Conservation (phyloP, 768 basidiomycete genomes). For the Megacollybia marginata region DNA sequence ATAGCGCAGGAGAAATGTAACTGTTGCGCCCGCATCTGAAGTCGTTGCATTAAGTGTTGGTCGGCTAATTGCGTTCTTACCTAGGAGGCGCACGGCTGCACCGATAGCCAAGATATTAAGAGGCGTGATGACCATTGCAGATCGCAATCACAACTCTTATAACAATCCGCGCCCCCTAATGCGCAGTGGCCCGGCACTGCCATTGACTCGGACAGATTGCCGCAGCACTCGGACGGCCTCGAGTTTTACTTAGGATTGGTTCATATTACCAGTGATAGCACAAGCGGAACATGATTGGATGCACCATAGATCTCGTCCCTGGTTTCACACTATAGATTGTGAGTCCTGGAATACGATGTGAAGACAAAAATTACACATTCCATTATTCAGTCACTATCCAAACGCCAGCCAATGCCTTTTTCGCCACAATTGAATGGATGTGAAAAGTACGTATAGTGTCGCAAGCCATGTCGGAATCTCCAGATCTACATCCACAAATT, state of each 20-base stretch:
- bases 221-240: no score
- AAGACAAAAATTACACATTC: slow-evolving; percentile 32
- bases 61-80: slow-evolving; percentile 17
- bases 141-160: no score
- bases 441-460: slow-evolving; percentile 81
- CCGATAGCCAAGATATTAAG: slow-evolving; percentile 39
- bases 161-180: no score
- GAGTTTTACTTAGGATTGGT: no score
- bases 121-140: background rate
- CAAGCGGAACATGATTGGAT: slow-evolving; percentile 78
- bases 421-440: slow-evolving; percentile 74
- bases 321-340: slow-evolving; percentile 60
- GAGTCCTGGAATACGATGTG: background rate
- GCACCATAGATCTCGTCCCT: slow-evolving; percentile 81
- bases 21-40: slow-evolving; percentile 48
- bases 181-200: no score
- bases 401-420: slow-evolving; percentile 82
- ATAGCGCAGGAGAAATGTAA: slow-evolving; percentile 57
- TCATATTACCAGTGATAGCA: slow-evolving; percentile 50
- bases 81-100: slow-evolving; percentile 39
- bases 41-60: background rate
- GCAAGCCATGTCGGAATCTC: slow-evolving; percentile 57
- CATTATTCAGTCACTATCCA: slow-evolving; percentile 69
- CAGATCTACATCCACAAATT: slow-evolving; percentile 79
- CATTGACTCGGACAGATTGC: no score